phyloP scores from a whole-genome alignment of 345 rosid species.

The Euphorbia peplus region DNA sequence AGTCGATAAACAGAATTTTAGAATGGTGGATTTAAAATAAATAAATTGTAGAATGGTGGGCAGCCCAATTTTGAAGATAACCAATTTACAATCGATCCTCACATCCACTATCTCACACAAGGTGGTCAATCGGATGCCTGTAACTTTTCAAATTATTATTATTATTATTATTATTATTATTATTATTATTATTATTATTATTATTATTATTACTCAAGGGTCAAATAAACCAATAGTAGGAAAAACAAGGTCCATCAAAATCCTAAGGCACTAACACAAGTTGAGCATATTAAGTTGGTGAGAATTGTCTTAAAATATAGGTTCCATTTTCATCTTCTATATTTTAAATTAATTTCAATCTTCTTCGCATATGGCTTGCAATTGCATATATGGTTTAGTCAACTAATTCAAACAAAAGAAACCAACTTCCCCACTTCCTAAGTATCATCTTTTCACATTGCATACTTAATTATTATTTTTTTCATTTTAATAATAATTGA shows the following conservation, averaged over 20 bases:
- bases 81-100: not conserved
- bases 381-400: not conserved
- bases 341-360: not conserved
- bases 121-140: not conserved
- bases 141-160: not conserved
- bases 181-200: too few relatives aligned
- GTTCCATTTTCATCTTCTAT: not conserved
- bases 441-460: not conserved
- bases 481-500: not conserved
- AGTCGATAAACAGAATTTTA: too few relatives aligned
- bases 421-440: not conserved
- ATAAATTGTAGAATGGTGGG: not conserved
- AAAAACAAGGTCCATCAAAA: not conserved
- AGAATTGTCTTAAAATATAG: not conserved
- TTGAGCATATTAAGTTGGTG: not conserved
- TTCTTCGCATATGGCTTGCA: not conserved
- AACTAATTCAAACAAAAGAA: not conserved
- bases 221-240: not conserved
- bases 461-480: not conserved
- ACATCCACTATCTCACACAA: not conserved
- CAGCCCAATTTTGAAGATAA: not conserved
- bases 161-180: too few relatives aligned
- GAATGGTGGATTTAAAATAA: too few relatives aligned
- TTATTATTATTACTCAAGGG: too few relatives aligned
- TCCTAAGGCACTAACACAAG: not conserved